Conservation (phyloP, 768 basidiomycete genomes). For the Boletus barrowsii region DNA sequence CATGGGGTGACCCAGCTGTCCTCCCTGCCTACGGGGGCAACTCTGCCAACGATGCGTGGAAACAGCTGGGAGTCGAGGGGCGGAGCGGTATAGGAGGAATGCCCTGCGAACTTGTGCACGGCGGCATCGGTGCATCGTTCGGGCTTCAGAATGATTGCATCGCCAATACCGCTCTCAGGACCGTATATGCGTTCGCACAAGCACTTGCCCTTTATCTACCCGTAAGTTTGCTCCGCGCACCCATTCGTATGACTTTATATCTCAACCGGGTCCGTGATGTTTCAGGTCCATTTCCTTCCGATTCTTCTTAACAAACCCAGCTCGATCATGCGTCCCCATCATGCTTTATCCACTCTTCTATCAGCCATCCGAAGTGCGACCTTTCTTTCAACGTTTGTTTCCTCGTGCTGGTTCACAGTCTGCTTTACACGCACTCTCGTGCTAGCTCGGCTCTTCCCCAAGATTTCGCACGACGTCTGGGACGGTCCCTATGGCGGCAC, state of each 20-base stretch:
- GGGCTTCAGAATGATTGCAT: conserved; percentile 56
- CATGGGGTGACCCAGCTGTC: conserved; percentile 60
- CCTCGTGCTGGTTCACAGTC: conserved; percentile 66
- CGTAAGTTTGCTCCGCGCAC: conserved; percentile 40
- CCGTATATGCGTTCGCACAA: conserved; percentile 55
- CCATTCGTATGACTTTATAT: neutral
- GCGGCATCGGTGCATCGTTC: conserved; percentile 43
- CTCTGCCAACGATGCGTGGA: conserved; percentile 53
- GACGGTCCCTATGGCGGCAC: conserved; percentile 73
- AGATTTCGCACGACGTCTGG: conserved; percentile 73
- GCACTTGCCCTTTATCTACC: conserved; percentile 69
- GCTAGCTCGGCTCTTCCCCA: conserved; percentile 60
- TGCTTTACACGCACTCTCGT: conserved; percentile 67
- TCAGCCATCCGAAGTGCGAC: conserved; percentile 62
- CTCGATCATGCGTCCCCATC: conserved; percentile 44
- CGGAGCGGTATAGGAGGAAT: conserved; percentile 62
- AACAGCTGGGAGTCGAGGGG: conserved; percentile 48
- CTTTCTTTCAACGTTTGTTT: conserved; percentile 71
- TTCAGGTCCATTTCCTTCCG: conserved; percentile 69
- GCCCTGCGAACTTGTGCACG: conserved; percentile 76
- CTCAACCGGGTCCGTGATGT: conserved; percentile 1
- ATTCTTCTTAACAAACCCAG: conserved; percentile 57
- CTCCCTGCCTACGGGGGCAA: conserved; percentile 65
- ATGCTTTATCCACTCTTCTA: conserved; percentile 39
- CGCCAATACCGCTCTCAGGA: conserved; percentile 54